These are phyloP conservation scores for Pseudotulostoma volvatum DNA, from an alignment of 495 filamentous ascomycete species.

Conservation along the genomic window DNA sequence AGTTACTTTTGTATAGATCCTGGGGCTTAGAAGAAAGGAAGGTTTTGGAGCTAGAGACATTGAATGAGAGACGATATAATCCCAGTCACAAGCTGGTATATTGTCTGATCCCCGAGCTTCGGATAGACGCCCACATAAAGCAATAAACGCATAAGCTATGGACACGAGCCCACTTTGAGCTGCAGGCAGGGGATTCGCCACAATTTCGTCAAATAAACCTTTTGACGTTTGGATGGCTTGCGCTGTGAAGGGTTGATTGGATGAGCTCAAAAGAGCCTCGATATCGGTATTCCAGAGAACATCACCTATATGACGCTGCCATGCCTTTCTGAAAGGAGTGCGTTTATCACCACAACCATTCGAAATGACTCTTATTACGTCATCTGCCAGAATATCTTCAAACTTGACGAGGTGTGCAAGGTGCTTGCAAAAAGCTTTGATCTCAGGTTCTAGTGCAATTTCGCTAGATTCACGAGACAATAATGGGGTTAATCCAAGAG, in stretches of 20 bases:
- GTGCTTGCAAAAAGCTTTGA: slow-evolving; percentile 47
- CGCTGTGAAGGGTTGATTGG: slow-evolving; percentile 23
- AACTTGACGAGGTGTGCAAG: slow-evolving; percentile 41
- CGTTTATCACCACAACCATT: slow-evolving; percentile 82
- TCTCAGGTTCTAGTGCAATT: slow-evolving; percentile 56
- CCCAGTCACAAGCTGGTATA: slow-evolving; percentile 16
- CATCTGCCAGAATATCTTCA: slow-evolving; percentile 39
- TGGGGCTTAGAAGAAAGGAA: slow-evolving; percentile 70
- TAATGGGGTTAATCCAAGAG: slow-evolving; percentile 43
- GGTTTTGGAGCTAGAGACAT: slow-evolving; percentile 54
- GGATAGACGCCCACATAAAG: slow-evolving; percentile 31
- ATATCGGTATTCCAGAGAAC: slow-evolving; percentile 45
- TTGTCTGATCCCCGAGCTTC: slow-evolving; percentile 15
- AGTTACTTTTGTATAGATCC: slow-evolving; percentile 62
- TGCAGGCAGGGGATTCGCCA: slow-evolving; percentile 55
- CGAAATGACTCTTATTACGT: slow-evolving; percentile 48
- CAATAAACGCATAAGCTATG: slow-evolving; percentile 55
- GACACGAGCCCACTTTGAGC: slow-evolving; percentile 62
- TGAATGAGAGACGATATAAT: slow-evolving; percentile 41
- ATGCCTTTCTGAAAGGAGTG: slow-evolving; percentile 56
- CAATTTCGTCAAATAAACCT: slow-evolving; percentile 60
- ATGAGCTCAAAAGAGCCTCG: slow-evolving; percentile 25
- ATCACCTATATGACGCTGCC: slow-evolving; percentile 61
- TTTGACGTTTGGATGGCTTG: slow-evolving; percentile 47
- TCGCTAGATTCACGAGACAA: slow-evolving; percentile 78